Conservation (phyloP, 306 rosid species). For the Psophocarpus tetragonolobus region DNA sequence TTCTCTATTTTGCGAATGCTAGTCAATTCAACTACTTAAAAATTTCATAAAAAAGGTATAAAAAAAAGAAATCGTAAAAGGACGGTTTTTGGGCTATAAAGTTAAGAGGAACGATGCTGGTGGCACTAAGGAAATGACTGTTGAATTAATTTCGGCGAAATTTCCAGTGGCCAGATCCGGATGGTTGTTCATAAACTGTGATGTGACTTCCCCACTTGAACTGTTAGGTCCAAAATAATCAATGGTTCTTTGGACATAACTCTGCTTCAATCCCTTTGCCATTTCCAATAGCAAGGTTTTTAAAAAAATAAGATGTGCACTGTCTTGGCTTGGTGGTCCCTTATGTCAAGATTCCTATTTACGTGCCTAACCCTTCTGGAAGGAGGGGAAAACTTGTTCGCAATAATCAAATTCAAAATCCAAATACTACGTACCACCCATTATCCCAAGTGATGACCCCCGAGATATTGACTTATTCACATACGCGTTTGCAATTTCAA, state of each 20-base stretch:
- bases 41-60: not conserved
- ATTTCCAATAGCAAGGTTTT: too few species aligned
- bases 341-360: not conserved
- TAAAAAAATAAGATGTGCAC: too few species aligned
- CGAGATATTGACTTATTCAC: conserved; percentile 37
- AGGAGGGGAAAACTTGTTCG: not conserved
- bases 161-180: conserved; percentile 28
- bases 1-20: not conserved
- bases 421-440: conserved; percentile 23
- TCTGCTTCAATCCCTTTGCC: not conserved
- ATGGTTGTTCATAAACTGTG: not conserved
- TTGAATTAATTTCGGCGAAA: conserved; percentile 17
- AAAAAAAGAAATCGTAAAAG: too few species aligned
- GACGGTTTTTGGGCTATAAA: not conserved
- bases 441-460: conserved; percentile 4
- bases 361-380: not conserved
- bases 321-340: conserved; percentile 12
- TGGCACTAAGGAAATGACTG: not conserved
- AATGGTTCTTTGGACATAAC: conserved; percentile 10
- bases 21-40: not conserved
- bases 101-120: conserved; percentile 25
- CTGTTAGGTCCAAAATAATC: conserved; percentile 3
- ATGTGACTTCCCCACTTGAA: conserved; percentile 13
- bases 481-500: conserved; percentile 29
- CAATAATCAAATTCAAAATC: conserved; percentile 27